Base-by-base conservation (phyloP, 306 rosid species). In the Glycine soja region DNA sequence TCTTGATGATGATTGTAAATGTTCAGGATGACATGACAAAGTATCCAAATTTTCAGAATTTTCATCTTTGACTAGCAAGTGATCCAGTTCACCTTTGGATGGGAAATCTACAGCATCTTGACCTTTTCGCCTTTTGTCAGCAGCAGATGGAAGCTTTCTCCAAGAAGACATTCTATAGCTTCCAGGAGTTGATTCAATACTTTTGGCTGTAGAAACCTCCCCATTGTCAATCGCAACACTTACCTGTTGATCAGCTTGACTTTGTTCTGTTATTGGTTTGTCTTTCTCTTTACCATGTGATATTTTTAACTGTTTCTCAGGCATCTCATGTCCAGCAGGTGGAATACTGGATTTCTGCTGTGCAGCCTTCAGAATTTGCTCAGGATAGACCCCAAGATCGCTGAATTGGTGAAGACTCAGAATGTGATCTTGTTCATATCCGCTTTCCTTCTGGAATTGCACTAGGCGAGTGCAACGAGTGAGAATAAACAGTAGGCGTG, bases 361-460 rank as follows among this genome's bases (percentile, higher is more conserved):
- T 51, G 81, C 66, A 75, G 88, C 86, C 77, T 87, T 87, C 76
- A 80, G 48, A 71, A 87, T 73, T 72, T 89, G 90, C 76, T 91
- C 99, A 30, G 97, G 80, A 83, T 95, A 95, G 72, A 92, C 90
- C 51, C 99, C 99, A 45, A 93, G 97, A 88, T 95, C 94, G 68
- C 98, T 95, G 70, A 93, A 92, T 82, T 95, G 96, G 85, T 93
- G 98, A 85, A 93, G 93, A 77, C 98, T 88, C 73, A 95, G 83
- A 83, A 95, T 81, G 85, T 92, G 93, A 3, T 90, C 98, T 75
- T 93, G 92, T 88, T 95, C 99, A 78, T 66, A 85, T 70, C 93
- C 97, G 71, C 90, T 92, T 87, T 95, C 99, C 81, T 95, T 95
- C 65, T 91, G 94, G 84, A 95, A 95, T 88, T 95, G 99, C 72